Conservation (phyloP, 768 basidiomycete species). For the Cystobasidium onofrii region DNA sequence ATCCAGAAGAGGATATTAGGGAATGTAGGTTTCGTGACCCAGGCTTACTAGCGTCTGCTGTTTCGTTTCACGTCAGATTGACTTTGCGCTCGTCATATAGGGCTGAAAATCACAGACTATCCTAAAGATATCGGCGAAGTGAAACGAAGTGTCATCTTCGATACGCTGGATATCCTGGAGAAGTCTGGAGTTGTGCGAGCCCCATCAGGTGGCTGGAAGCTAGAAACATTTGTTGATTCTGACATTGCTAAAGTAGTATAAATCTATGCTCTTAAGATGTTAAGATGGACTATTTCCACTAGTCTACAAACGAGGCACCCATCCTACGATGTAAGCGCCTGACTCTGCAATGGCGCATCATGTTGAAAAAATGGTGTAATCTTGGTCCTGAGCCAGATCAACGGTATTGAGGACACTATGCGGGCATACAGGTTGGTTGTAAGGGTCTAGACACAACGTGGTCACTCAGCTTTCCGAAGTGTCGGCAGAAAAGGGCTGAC, state of each 20-base stretch:
- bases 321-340: neutral
- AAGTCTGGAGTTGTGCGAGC: conserved; percentile 37
- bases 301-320: no score
- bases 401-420: conserved; percentile 71
- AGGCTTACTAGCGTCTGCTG: neutral
- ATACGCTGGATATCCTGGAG: conserved; percentile 39
- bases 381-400: conserved; percentile 48
- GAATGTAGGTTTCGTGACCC: conserved; percentile 43
- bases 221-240: conserved; percentile 39
- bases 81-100: neutral
- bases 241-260: conserved; percentile 33
- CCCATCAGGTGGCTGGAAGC: conserved; percentile 36
- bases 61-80: neutral
- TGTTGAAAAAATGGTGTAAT: neutral
- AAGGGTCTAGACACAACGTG: conserved; percentile 43
- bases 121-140: conserved; percentile 36
- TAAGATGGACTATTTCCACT: no score
- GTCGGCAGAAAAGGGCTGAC: no score
- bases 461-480: no score
- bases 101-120: conserved; percentile 39
- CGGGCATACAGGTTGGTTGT: conserved; percentile 82
- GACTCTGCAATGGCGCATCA: neutral
- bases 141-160: conserved; percentile 32
- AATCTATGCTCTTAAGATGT: no score
- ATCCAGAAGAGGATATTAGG: conserved; percentile 70